Evolutionary conservation across 1,139 yeast genomes (phyloP).

Genomic region (Saccharomyces hybrid): DNA sequence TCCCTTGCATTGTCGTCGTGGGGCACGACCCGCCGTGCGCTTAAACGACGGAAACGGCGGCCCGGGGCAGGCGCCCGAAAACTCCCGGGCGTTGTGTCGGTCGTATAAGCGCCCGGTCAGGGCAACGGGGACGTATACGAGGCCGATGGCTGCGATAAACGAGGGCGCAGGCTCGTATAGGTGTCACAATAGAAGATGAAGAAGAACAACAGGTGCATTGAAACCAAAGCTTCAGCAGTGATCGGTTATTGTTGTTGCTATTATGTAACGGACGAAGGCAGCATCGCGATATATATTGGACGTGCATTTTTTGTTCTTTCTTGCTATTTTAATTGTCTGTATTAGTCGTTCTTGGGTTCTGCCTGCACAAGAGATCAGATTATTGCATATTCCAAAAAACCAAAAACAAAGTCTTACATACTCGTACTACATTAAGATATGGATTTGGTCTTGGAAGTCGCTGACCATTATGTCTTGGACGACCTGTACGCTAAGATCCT

Average conservation of each 20-base stretch:
- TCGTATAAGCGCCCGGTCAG: background rate
- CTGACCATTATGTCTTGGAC: conserved; percentile 68
- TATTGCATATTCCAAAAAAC: background rate
- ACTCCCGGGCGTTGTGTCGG: background rate
- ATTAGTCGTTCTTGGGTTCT: background rate
- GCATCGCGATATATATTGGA: background rate
- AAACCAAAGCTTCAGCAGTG: background rate
- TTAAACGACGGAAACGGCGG: background rate
- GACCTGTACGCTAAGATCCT: conserved; percentile 53
- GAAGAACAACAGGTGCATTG: conserved; percentile 1
- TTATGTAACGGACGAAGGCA: background rate
- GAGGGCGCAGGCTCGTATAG: background rate
- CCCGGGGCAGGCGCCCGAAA: background rate
- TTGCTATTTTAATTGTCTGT: background rate
- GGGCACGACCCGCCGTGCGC: background rate
- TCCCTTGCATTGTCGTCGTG: background rate
- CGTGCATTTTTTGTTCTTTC: background rate
- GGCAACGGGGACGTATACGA: background rate
- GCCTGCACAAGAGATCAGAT: background rate
- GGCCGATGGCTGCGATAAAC: conserved; percentile 1
- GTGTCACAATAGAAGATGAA: conserved; percentile 1
- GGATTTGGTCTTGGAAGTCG: conserved; percentile 83
- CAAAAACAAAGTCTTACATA: background rate
- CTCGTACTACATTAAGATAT: conserved; percentile 33
- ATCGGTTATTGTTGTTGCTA: conserved; percentile 1